phyloP scores from a whole-genome alignment of 768 basidiomycete species.

The Tylopilus plumbeoviolaceoides region DNA sequence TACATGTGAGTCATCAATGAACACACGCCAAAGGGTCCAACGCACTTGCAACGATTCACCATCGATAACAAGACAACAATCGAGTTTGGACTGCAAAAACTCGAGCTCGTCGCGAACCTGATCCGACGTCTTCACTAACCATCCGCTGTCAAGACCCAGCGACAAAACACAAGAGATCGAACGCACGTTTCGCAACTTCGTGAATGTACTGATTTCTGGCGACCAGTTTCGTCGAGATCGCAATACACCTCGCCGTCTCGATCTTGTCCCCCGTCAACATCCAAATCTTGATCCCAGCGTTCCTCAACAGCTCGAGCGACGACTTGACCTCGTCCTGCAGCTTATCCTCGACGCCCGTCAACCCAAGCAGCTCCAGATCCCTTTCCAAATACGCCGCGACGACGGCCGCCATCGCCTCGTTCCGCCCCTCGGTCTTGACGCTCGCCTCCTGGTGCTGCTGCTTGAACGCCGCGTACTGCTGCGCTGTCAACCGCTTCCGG shows the following conservation, averaged over 20 bases:
- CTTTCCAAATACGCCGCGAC: constrained; percentile 77
- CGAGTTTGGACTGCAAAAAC: constrained; percentile 89
- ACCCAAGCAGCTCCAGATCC: constrained; percentile 86
- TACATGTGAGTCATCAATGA: background rate
- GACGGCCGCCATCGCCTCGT: constrained; percentile 74
- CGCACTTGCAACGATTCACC: constrained; percentile 90
- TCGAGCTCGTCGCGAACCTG: constrained; percentile 85
- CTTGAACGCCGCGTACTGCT: constrained; percentile 73
- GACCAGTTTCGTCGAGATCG: constrained; percentile 94
- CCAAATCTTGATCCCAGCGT: constrained; percentile 99
- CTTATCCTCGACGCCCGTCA: constrained; percentile 99
- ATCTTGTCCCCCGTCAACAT: constrained; percentile 99
- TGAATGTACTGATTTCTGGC: constrained; percentile 97
- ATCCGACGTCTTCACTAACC: constrained; percentile 76
- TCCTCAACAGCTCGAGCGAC: constrained; percentile 87
- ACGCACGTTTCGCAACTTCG: constrained; percentile 84
- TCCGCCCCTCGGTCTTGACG: constrained; percentile 71
- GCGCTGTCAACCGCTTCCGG: constrained; percentile 66
- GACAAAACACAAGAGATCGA: background rate
- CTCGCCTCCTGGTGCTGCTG: constrained; percentile 71
- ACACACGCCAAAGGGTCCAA: background rate
- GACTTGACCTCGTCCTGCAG: constrained; percentile 95
- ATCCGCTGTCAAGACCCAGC: constrained; percentile 3
- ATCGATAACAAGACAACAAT: constrained; percentile 98
- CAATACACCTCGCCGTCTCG: constrained; percentile 97